Conservation (phyloP, 139 green algal species). For the Diplosphaera chodatii region DNA sequence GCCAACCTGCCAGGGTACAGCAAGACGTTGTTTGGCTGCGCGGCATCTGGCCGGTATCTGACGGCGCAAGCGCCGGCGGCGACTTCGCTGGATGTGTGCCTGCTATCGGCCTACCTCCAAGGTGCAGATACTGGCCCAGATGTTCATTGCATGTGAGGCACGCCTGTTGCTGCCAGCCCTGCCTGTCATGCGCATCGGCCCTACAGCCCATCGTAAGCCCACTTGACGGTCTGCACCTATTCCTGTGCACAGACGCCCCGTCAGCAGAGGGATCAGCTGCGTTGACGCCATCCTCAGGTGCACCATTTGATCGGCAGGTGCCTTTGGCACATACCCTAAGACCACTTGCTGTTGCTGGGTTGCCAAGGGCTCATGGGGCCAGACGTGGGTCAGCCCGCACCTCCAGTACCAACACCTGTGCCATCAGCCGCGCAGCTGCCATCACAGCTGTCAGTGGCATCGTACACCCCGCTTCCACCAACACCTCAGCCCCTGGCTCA, state of each 20-base stretch:
- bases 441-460: not conserved
- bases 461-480: not conserved
- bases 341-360: not conserved
- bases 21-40: not conserved
- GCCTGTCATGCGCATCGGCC: no score
- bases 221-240: not conserved
- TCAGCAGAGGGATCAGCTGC: no score
- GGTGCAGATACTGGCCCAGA: no score
- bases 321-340: not conserved
- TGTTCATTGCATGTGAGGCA: no score
- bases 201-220: no score
- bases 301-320: not conserved
- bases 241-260: not conserved
- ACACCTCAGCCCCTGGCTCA: not conserved
- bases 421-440: no score
- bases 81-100: not conserved
- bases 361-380: not conserved
- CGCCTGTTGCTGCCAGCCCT: no score
- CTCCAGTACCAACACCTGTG: no score
- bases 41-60: not conserved
- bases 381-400: no score
- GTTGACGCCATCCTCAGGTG: not conserved
- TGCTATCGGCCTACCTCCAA: not conserved
- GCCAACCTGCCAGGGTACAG: not conserved
- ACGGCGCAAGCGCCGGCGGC: not conserved